A percentile compares a stretch with the other conserved stretches of the same genome.
phyloP scores from a whole-genome alignment of 2,329 filamentous ascomycete species.

The Penicillium capsulatum region DNA sequence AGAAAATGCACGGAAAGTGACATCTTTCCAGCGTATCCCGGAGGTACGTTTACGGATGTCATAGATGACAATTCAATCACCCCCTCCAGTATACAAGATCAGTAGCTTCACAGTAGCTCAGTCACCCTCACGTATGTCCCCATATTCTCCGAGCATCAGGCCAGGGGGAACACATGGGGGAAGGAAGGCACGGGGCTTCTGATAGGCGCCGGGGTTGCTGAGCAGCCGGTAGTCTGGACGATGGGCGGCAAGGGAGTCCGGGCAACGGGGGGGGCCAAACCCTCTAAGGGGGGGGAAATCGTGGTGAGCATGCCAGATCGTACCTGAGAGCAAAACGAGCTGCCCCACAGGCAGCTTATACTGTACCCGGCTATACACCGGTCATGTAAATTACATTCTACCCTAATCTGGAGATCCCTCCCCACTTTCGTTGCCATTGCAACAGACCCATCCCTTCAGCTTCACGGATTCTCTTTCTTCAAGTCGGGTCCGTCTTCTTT shows the following conservation, averaged over 20 bases:
- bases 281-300: background rate
- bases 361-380: background rate
- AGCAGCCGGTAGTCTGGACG: constrained; percentile 29
- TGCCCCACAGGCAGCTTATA: background rate
- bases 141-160: constrained; percentile 1
- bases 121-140: background rate
- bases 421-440: constrained; percentile 42
- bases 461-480: constrained; percentile 35
- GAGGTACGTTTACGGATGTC: background rate
- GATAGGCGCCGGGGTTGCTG: constrained; percentile 35
- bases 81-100: too few species aligned
- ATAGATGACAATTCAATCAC: too few species aligned
- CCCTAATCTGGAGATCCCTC: constrained; percentile 36
- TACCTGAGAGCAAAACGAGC: constrained; percentile 5
- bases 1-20: constrained; percentile 17
- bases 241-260: constrained; percentile 38
- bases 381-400: constrained; percentile 8
- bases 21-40: constrained; percentile 1
- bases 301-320: constrained; percentile 1
- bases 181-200: constrained; percentile 16
- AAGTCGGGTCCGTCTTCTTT: constrained; percentile 24
- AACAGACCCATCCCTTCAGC: constrained; percentile 41
- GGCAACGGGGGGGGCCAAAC: constrained; percentile 30
- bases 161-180: constrained; percentile 6
- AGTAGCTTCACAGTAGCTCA: background rate